Evolutionary conservation across 2,329 filamentous ascomycete species (phyloP).

Genomic region (Fusarium avenaceum): DNA sequence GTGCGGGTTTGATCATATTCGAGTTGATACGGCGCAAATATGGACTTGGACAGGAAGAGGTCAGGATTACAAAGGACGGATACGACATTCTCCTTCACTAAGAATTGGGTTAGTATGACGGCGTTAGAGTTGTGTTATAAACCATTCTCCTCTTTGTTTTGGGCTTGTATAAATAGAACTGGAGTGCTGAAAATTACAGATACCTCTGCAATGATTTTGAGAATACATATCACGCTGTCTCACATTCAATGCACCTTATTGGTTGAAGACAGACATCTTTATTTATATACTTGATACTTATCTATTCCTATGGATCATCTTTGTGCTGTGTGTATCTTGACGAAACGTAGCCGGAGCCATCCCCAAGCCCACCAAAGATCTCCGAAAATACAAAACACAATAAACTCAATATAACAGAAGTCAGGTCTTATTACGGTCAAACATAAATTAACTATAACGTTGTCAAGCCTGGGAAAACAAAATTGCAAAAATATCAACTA

Average conservation of each 20-base stretch:
- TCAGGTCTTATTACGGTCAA: too few species aligned
- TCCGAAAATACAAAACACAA: not conserved
- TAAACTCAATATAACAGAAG: not conserved
- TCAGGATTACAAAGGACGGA: conserved; percentile 75
- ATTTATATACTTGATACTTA: not conserved
- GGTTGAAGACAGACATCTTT: not conserved
- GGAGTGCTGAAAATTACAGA: conserved; percentile 18
- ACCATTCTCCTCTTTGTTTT: conserved; percentile 37
- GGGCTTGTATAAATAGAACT: conserved; percentile 5
- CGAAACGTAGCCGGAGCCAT: not conserved
- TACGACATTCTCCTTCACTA: conserved; percentile 75
- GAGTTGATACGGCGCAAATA: conserved; percentile 82
- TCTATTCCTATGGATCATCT: not conserved
- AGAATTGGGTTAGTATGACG: conserved; percentile 11
- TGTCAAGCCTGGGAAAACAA: too few species aligned
- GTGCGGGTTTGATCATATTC: conserved; percentile 82
- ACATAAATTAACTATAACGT: too few species aligned
- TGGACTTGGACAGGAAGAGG: conserved; percentile 71
- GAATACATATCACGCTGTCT: not conserved
- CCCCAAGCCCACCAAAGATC: not conserved
- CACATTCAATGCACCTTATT: not conserved
- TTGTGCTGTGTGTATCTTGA: not conserved
- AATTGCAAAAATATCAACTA: too few species aligned
- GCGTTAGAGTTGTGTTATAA: conserved; percentile 33
- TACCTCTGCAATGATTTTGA: not conserved